These are phyloP conservation scores for Amanita molliuscula DNA, from an alignment of 768 basidiomycete species.

Conservation along the genomic window DNA sequence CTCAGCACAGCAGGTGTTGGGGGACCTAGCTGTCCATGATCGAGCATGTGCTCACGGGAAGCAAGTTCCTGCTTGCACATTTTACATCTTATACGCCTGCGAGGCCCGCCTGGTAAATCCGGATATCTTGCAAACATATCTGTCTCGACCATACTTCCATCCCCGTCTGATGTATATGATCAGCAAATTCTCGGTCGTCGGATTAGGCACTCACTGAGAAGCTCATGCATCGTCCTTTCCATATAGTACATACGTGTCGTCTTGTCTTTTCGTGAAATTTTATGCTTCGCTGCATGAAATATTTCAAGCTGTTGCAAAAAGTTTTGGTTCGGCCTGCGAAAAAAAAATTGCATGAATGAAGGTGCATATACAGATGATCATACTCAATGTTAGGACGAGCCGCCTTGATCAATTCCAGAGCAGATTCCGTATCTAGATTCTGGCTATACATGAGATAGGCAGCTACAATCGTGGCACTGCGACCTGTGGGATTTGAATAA, in stretches of 20 bases:
- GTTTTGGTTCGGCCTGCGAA: slow-evolving; percentile 69
- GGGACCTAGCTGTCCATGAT: slow-evolving; percentile 73
- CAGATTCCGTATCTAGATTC: slow-evolving; percentile 43
- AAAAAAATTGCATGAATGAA: not conserved
- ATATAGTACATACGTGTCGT: slow-evolving; percentile 76
- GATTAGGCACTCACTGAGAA: slow-evolving; percentile 55
- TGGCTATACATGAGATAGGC: slow-evolving; percentile 82
- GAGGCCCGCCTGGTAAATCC: slow-evolving; percentile 42
- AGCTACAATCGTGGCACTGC: slow-evolving; percentile 77
- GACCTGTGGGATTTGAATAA: slow-evolving; percentile 32
- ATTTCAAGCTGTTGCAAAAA: slow-evolving; percentile 76
- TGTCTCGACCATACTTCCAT: slow-evolving; percentile 50
- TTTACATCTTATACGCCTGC: slow-evolving; percentile 75
- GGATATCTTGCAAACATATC: slow-evolving; percentile 74
- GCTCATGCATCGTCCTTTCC: slow-evolving; percentile 59
- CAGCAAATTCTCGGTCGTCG: slow-evolving; percentile 9
- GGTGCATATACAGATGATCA: slow-evolving; percentile 15
- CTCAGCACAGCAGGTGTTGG: slow-evolving; percentile 46
- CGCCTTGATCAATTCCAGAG: slow-evolving; percentile 57
- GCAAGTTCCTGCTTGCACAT: slow-evolving; percentile 89
- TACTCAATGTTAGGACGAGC: slow-evolving; percentile 66
- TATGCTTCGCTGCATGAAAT: slow-evolving; percentile 64
- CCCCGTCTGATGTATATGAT: slow-evolving; percentile 44
- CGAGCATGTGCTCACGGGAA: slow-evolving; percentile 87
- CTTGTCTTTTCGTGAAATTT: slow-evolving; percentile 58